Evolutionary conservation across 768 basidiomycete species (phyloP).

Genomic region (Amanita rubescens): DNA sequence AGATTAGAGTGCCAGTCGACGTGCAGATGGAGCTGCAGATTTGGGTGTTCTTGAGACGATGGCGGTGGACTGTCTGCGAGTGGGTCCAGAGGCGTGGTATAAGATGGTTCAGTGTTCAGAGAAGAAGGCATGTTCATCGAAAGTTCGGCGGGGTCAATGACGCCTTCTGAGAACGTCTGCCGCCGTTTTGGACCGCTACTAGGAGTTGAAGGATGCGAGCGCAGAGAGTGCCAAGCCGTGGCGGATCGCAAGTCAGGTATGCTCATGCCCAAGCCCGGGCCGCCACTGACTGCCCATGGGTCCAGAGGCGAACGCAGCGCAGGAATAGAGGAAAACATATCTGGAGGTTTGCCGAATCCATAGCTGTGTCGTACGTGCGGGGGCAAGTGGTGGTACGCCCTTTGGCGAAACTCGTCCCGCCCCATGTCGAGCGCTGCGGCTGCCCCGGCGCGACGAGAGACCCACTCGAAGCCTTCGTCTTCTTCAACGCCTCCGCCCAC

Average conservation of each 20-base stretch:
- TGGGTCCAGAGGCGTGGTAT: slow-evolving; percentile 10
- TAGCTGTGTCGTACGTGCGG: slow-evolving; percentile 70
- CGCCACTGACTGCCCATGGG: slow-evolving; percentile 11
- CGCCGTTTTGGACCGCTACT: neutral
- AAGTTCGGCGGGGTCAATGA: neutral
- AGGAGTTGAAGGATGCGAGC: neutral
- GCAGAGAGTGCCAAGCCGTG: neutral
- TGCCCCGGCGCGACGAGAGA: slow-evolving; percentile 46
- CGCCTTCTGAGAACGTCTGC: neutral
- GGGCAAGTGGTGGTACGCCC: slow-evolving; percentile 60
- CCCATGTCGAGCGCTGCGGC: slow-evolving; percentile 24
- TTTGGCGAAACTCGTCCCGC: slow-evolving; percentile 39
- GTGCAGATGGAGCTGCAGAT: slow-evolving; percentile 85
- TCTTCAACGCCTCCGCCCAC: slow-evolving; percentile 47
- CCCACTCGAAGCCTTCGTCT: slow-evolving; percentile 82
- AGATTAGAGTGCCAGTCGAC: slow-evolving; percentile 85
- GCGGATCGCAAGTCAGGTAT: slow-evolving; percentile 4
- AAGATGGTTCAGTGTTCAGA: slow-evolving; percentile 17
- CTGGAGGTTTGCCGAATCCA: slow-evolving; percentile 45
- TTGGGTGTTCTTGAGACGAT: slow-evolving; percentile 37
- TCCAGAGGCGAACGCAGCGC: slow-evolving; percentile 30
- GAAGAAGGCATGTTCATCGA: neutral
- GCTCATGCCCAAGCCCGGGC: neutral
- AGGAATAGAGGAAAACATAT: slow-evolving; percentile 52
- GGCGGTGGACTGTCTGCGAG: slow-evolving; percentile 11